phyloP scores from a whole-genome alignment of 2,329 filamentous ascomycete species.

The Ophiostoma sp. region DNA sequence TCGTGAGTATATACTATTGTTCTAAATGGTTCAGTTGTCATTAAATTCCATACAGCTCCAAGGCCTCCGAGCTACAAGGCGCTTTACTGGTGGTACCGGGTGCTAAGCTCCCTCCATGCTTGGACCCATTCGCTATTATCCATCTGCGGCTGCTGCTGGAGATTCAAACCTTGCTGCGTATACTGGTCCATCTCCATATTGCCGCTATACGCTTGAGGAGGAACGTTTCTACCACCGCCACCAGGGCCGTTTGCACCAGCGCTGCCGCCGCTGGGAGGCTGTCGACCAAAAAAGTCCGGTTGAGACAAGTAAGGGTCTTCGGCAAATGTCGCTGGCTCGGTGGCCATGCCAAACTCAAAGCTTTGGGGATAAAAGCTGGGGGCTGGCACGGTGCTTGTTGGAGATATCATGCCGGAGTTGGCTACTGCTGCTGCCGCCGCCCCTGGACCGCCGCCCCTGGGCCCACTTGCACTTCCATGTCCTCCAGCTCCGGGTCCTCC shows the following conservation, averaged over 20 bases:
- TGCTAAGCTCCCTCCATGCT: constrained; percentile 22
- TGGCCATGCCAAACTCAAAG: constrained; percentile 20
- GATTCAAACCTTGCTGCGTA: constrained; percentile 2
- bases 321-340: constrained; percentile 18
- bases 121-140: constrained; percentile 23
- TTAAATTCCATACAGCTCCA: too few relatives aligned
- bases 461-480: neutral
- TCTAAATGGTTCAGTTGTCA: neutral
- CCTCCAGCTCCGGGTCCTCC: neutral
- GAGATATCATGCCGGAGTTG: constrained; percentile 8
- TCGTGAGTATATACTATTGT: neutral
- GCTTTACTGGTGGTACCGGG: constrained; percentile 7
- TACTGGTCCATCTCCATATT: neutral
- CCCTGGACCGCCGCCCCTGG: neutral
- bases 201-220: neutral
- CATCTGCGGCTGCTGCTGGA: constrained; percentile 12
- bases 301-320: constrained; percentile 20
- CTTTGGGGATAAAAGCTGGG: constrained; percentile 4
- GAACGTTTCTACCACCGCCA: neutral
- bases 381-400: constrained; percentile 1
- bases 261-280: neutral
- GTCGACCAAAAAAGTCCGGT: neutral
- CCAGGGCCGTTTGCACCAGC: neutral
- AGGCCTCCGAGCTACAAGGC: too few relatives aligned
- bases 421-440: neutral